phyloP scores from a whole-genome alignment of 148 eudicot genomes.

The Polygonum maritimum region DNA sequence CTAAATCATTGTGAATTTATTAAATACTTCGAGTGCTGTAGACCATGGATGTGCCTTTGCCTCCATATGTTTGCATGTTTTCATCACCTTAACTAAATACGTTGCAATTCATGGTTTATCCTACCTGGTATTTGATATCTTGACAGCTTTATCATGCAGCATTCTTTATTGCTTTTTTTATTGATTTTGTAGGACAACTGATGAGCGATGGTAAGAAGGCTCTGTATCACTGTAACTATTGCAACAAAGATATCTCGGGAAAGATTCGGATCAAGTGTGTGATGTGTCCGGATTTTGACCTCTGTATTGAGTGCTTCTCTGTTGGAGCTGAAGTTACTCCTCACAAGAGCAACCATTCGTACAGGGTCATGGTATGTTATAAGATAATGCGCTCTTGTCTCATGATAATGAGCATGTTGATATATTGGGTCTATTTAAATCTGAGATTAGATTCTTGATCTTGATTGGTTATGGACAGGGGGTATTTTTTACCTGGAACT shows the following conservation, averaged over 20 bases:
- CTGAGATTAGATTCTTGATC: not conserved
- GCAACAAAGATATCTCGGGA: slow-evolving; percentile 91
- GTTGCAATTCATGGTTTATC: not conserved
- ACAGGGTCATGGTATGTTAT: slow-evolving; percentile 82
- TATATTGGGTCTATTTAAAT: not conserved
- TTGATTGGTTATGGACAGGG: not conserved
- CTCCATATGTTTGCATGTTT: not conserved
- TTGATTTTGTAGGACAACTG: slow-evolving; percentile 48
- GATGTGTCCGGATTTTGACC: slow-evolving; percentile 85
- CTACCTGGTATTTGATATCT: not conserved
- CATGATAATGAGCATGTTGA: slow-evolving; percentile 1
- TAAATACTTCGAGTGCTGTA: not conserved
- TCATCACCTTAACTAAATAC: not conserved
- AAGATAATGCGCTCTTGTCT: not conserved
- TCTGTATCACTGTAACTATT: slow-evolving; percentile 88
- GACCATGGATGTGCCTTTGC: not conserved
- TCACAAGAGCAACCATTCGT: slow-evolving; percentile 81
- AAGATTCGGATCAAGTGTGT: slow-evolving; percentile 81
- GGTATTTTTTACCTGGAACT: not conserved
- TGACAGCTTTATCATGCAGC: not conserved
- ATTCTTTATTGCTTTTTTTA: slow-evolving; percentile 3
- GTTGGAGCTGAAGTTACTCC: slow-evolving; percentile 92
- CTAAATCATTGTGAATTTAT: not conserved
- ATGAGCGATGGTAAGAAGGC: slow-evolving; percentile 73
- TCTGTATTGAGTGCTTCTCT: slow-evolving; percentile 90